phyloP scores from a whole-genome alignment of 2,329 filamentous ascomycete genomes.

The Stemphylium beticola region DNA sequence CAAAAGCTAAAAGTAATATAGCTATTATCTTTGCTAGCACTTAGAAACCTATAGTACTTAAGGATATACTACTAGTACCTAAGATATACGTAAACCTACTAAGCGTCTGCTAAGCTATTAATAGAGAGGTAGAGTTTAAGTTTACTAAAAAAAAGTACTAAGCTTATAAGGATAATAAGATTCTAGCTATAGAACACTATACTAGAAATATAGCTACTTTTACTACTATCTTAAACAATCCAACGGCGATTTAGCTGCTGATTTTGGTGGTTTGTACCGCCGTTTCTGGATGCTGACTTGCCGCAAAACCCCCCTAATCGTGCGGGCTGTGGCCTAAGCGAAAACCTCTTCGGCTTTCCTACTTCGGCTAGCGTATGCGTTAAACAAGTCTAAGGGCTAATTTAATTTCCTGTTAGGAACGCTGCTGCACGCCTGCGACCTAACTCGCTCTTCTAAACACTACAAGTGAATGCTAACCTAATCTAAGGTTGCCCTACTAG shows the following conservation, averaged over 20 bases:
- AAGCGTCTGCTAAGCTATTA: no score
- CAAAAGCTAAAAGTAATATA: no score
- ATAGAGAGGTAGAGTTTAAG: no score
- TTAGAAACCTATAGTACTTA: no score
- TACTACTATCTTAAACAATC: conserved; percentile 13
- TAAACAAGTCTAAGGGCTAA: conserved; percentile 7
- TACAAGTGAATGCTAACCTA: conserved; percentile 8
- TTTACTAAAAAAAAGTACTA: no score
- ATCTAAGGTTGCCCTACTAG: conserved; percentile 1
- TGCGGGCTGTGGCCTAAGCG: conserved; percentile 12
- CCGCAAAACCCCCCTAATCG: conserved; percentile 24
- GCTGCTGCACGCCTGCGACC: neutral
- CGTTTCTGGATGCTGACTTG: conserved; percentile 24
- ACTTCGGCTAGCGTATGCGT: conserved; percentile 20
- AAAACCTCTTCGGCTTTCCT: conserved; percentile 18
- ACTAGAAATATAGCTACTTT: no score
- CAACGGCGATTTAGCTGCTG: conserved; percentile 18
- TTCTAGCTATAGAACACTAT: no score
- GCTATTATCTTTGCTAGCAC: no score
- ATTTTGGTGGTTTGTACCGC: conserved; percentile 19
- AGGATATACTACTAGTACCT: no score
- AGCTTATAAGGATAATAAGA: no score
- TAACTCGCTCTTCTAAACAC: conserved; percentile 7
- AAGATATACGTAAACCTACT: no score
- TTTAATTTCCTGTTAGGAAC: conserved; percentile 3